Evolutionary conservation across 2,329 filamentous ascomycete genomes (phyloP), one percentile per base, ranked within the genome.

Genomic region (Pseudocercospora eumusae): DNA sequence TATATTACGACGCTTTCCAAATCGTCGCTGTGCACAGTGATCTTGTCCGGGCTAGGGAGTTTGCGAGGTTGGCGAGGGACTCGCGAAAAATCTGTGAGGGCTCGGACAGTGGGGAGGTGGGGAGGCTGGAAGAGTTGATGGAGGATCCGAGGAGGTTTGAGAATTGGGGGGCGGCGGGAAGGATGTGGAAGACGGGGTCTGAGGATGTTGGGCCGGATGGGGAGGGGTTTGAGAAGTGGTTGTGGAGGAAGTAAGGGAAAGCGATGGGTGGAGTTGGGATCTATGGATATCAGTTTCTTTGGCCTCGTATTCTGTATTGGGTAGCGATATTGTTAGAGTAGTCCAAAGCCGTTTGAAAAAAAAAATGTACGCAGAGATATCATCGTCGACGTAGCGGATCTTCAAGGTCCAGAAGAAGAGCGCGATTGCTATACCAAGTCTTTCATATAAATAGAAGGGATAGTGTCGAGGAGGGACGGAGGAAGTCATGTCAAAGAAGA

Each of bases 1-100:
- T 70, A 28, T 68, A 66, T 36, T 70, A 70, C 49, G 69, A 71
- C 57, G 69, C 66, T 2, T 70, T 71, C 31, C 68, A 71, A 56
- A 70, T 71, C 10, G 67, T 62, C 33, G 68, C 64, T 13, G 66
- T 69, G 67, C 69, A 70, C 47, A 57, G 61, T 3, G 68, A 71
- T 50, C 53, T 20, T 9, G 67, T 63, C 13, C 56, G 68, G 23
- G 68, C 66, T 6, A 55, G 56, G 2, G 61, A 59, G 1, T 71
- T 71, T 52, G 68, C 68, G 9, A 55, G 47, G 21, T 60, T 59
- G 6, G 64, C 64, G 25, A 27, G 62, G 3, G 62, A 68, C 8
- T 58, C 66, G 11, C 63, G 68, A 31, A 57, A 52, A 15, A 58
- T 69, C 21, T 69, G 69, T 45, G 67, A 70, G 40, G 69, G 69